Conservation (phyloP, 177 flowering plant species). For the Vitis hybrid region DNA sequence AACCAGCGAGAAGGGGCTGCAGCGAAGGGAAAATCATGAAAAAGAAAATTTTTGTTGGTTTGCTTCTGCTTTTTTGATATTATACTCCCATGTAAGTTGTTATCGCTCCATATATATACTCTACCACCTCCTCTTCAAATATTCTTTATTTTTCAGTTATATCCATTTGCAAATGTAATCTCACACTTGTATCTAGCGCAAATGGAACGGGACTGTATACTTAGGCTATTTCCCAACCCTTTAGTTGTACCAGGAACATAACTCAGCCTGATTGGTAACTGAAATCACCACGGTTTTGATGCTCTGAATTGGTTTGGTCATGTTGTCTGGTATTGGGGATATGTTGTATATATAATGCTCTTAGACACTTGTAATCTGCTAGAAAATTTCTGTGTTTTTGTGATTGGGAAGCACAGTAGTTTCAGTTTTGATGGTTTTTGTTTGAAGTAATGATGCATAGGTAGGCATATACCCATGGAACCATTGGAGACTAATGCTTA, state of each 20-base stretch:
- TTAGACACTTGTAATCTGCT: constrained; percentile 10
- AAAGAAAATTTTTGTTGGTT: neutral
- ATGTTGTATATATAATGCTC: constrained; percentile 18
- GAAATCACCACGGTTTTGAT: neutral
- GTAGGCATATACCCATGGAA: too few relatives aligned
- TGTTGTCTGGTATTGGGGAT: constrained; percentile 17
- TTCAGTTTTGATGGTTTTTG: too few relatives aligned
- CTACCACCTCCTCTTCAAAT: neutral
- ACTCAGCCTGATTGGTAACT: constrained; percentile 2
- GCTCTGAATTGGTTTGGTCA: constrained; percentile 13
- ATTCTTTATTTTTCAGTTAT: constrained; percentile 7
- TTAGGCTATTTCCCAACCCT: constrained; percentile 2
- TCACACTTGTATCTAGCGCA: neutral
- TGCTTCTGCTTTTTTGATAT: neutral
- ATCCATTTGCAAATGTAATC: constrained; percentile 4
- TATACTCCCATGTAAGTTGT: constrained; percentile 11
- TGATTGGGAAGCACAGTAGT: neutral
- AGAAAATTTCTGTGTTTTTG: neutral
- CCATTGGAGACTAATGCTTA: too few relatives aligned
- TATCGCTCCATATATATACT: neutral
- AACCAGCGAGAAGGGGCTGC: constrained; percentile 67
- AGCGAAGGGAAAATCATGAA: constrained; percentile 50
- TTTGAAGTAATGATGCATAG: too few relatives aligned
- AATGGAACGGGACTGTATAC: neutral
- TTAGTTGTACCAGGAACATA: constrained; percentile 4